Evolutionary conservation across 2,329 filamentous ascomycete genomes (phyloP), one percentile per base, ranked within the genome.

Genomic region (Chaetomiaceae sp.): DNA sequence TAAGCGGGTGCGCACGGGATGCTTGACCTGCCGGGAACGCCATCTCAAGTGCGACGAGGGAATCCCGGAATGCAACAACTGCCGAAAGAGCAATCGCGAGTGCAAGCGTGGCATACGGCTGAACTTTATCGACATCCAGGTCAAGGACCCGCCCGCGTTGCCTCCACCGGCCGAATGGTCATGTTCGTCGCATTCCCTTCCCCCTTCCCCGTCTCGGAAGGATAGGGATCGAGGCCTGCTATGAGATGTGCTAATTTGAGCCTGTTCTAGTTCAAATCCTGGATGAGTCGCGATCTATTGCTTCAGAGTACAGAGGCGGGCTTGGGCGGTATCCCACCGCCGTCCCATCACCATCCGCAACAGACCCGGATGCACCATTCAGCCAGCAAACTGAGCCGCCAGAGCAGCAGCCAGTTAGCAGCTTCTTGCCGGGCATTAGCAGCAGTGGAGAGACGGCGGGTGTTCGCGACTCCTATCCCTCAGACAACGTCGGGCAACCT

Each of bases 41-140:
- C 91, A 96, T 74, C 75, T 96, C 47, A 96, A 96, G 69, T 96
- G 91, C 68, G 91, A 96, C 65, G 90, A 95, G 69, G 85, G 77
- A 5, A 63, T 71, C 4, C 80, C 79, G 5, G 73, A 77, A 30
- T 83, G 80, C 58, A 76, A 87, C 63, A 96, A 96, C 65, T 96
- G 92, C 71, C 82, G 83, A 54, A 96, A 95, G 71, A 94, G 91
- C 48, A 91, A 84, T 64, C 79, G 92, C 46, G 76, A 85, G 53
- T 97, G 92, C 74, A 90, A 91, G 67, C 82, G 90, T 61, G 92
- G 91, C 16, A 77, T 96, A 46, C 82, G 89, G 33, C 75, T 97
- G 36, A 96, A 96, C 71, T 97, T 96, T 64, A 90, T 96, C 61
- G 90, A 96, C 65, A 87, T 86, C 3, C 85, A 86, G 57, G 84